These are phyloP conservation scores for Lagenidium giganteum DNA, from an alignment of 352 stramenopile genomes.

Conservation along the genomic window DNA sequence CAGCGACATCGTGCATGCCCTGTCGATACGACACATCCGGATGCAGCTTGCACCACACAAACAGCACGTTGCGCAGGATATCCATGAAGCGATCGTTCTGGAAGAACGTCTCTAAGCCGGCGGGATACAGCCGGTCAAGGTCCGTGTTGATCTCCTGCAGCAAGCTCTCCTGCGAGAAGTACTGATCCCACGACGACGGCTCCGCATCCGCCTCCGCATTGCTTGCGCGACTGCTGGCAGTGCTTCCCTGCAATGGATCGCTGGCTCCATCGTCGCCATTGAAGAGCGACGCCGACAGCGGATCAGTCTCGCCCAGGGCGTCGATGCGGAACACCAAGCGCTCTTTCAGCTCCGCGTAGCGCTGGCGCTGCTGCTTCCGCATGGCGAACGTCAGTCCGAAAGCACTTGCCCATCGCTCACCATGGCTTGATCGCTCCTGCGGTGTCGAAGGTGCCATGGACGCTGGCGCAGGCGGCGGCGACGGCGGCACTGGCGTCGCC, in stretches of 20 bases:
- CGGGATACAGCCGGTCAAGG: constrained; percentile 65
- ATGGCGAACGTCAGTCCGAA: constrained; percentile 20
- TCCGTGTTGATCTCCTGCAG: constrained; percentile 83
- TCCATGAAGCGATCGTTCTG: constrained; percentile 59
- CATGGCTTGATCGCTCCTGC: constrained; percentile 3
- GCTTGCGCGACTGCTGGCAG: not conserved
- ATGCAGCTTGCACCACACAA: constrained; percentile 80
- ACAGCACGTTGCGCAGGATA: constrained; percentile 69
- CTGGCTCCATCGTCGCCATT: not conserved
- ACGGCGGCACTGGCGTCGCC: constrained; percentile 1
- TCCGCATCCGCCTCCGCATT: not conserved
- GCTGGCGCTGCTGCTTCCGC: constrained; percentile 22
- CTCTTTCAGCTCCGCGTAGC: constrained; percentile 54
- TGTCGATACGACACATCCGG: constrained; percentile 80
- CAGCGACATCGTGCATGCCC: constrained; percentile 81
- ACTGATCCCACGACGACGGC: constrained; percentile 43
- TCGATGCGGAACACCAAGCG: constrained; percentile 67
- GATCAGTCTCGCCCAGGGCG: constrained; percentile 35
- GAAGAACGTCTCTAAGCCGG: constrained; percentile 72
- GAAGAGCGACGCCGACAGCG: constrained; percentile 27
- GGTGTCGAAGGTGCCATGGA: too few relatives aligned
- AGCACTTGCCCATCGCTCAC: constrained; percentile 24
- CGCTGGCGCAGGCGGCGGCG: too few relatives aligned
- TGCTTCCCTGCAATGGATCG: not conserved
- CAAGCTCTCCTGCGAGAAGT: constrained; percentile 62